Evolutionary conservation across 2,329 filamentous ascomycete species (phyloP), one percentile per base, ranked within the genome.

Genomic region (Mycocentrospora acerina): DNA sequence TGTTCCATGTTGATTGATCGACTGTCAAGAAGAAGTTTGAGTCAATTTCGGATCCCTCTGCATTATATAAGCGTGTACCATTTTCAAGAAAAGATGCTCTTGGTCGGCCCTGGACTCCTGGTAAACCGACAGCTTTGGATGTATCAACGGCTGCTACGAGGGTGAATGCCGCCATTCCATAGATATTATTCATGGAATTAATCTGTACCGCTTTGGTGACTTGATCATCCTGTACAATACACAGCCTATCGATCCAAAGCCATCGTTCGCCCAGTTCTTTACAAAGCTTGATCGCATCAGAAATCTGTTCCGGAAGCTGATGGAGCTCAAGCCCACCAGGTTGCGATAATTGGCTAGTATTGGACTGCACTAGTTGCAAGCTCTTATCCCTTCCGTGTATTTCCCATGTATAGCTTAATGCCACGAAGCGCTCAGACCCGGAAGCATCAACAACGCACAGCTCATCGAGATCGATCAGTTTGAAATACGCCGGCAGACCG

Each of bases 1-100:
- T 55, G 37, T 64, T 67, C 62, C 67, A 69, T 13, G 38, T 51
- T 4, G 62, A 63, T 3, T 17, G 8, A 24, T 15, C 11, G n/a
- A 29, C 34, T 4, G 34, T n/a, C 25, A 11, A 7, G 14, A 15
- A 13, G 24, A 28, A 18, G 16, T 17, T 19, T 4, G 19, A 17
- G 25, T 27, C 26, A 9, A 28, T 17, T 12, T 18, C 10, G 15
- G 8, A 28, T 11, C 15, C 12, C 14, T 16, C 12, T 17, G 15
- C 13, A 10, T 28, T 8, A n/a, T 17, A 22, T n/a, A 27, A n/a
- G 13, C 28, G 28, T 4, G 13, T 29, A 12, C n/a, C 13, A 13
- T 24, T 36, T 7, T 8, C 7, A 4, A 14, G n/a, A 17, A 7
- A 17, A 7, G n/a, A 14, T 18, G 10, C n/a, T 12, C 26, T 19